A percentile compares a stretch with the other conserved stretches of the same genome.
phyloP scores from a whole-genome alignment of 225 moss, liverwort and hornwort species.

The Climacium dendroides region DNA sequence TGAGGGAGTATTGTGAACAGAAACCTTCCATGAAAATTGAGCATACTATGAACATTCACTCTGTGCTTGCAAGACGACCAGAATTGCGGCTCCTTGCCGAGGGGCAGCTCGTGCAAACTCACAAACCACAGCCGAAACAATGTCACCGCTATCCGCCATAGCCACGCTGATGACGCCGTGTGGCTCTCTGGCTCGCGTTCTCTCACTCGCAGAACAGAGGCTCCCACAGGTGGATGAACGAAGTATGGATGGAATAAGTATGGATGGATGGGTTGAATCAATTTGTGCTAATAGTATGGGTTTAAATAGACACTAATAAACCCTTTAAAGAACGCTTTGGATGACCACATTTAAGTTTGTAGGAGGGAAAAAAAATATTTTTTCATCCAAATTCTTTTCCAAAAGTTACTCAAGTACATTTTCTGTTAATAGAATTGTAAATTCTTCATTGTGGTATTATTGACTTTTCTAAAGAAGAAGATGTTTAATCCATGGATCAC shows the following conservation, averaged over 20 bases:
- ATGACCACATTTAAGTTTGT: no score
- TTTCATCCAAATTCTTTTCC: no score
- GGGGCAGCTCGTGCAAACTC: not conserved
- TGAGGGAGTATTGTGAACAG: not conserved
- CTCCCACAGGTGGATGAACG: not conserved
- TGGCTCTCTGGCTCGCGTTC: not conserved
- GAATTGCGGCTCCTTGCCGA: not conserved
- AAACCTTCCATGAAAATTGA: not conserved
- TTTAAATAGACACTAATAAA: no score
- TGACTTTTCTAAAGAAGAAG: no score
- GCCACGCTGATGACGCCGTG: conserved; percentile 3
- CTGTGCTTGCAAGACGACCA: not conserved
- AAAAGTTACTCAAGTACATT: no score
- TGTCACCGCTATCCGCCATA: conserved; percentile 1
- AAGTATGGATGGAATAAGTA: not conserved
- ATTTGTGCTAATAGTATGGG: no score
- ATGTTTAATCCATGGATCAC: no score
- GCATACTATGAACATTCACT: not conserved
- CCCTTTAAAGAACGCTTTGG: no score
- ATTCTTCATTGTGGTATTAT: no score
- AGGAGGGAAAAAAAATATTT: no score
- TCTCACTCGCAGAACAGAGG: not conserved
- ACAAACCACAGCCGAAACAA: not conserved
- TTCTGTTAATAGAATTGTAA: no score
- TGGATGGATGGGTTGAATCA: not conserved